Conservation (phyloP, 2,329 filamentous ascomycete species). For the Zymoseptoria passerinii region DNA sequence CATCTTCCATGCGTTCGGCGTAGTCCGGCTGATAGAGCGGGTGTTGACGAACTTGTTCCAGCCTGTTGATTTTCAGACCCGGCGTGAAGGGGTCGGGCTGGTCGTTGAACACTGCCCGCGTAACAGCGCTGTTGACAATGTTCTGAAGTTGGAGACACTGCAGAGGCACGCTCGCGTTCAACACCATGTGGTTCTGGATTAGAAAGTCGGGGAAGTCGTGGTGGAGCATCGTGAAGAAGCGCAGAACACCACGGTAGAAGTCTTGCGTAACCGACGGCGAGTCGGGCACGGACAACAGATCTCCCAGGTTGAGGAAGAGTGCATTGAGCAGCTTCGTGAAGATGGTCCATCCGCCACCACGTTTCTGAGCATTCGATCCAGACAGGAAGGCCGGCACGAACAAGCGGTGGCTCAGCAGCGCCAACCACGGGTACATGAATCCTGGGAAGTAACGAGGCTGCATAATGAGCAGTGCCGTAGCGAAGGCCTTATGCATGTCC, state of each 20-base stretch:
- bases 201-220: slow-evolving; percentile 95
- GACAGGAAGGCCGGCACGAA: slow-evolving; percentile 73
- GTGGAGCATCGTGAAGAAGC: slow-evolving; percentile 75
- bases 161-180: slow-evolving; percentile 72
- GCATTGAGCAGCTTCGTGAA: slow-evolving; percentile 55
- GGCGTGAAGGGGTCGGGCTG: slow-evolving; percentile 65
- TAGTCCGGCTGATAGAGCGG: slow-evolving; percentile 60
- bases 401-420: slow-evolving; percentile 71
- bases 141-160: slow-evolving; percentile 85
- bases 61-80: slow-evolving; percentile 65
- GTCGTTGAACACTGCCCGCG: slow-evolving; percentile 55
- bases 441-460: slow-evolving; percentile 70
- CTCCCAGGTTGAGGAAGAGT: slow-evolving; percentile 56
- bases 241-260: slow-evolving; percentile 74
- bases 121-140: slow-evolving; percentile 73
- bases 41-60: slow-evolving; percentile 64
- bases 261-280: slow-evolving; percentile 65
- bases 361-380: slow-evolving; percentile 15
- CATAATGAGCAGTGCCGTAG: slow-evolving; percentile 61
- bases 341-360: slow-evolving; percentile 57
- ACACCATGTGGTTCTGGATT: slow-evolving; percentile 72
- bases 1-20: slow-evolving; percentile 40
- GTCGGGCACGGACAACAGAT: slow-evolving; percentile 67
- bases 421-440: slow-evolving; percentile 80
- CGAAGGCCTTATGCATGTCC: slow-evolving; percentile 65